Evolutionary conservation across 441 rosid species (phyloP).

Genomic region (Cnidoscolus chayamansa): DNA sequence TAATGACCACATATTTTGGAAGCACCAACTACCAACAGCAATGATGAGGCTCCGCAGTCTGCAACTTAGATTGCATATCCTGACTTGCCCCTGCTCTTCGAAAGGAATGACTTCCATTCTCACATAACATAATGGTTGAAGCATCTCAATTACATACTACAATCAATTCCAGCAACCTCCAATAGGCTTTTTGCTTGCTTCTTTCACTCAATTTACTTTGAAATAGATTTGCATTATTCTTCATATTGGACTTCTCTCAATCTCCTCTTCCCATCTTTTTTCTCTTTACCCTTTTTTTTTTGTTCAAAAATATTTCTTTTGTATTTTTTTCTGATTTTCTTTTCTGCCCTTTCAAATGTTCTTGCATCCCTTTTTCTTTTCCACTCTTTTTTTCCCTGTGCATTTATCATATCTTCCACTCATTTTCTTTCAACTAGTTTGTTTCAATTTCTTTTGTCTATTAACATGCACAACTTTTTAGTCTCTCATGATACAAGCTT

Average conservation of each 20-base stretch:
- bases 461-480: conserved; percentile 21
- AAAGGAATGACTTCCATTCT: conserved; percentile 22
- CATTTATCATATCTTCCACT: conserved; percentile 15
- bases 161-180: conserved; percentile 20
- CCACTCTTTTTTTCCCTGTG: conserved; percentile 3
- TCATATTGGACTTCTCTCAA: not conserved
- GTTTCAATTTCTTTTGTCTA: conserved; percentile 14
- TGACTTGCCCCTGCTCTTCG: conserved; percentile 34
- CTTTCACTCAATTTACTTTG: conserved; percentile 4
- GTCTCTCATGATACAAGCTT: conserved; percentile 24
- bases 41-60: conserved; percentile 40
- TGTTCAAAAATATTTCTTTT: conserved; percentile 15
- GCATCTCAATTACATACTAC: conserved; percentile 29
- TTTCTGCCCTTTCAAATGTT: conserved; percentile 7
- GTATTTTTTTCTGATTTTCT: not conserved
- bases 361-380: conserved; percentile 1
- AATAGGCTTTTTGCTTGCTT: conserved; percentile 14
- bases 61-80: conserved; percentile 33
- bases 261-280: conserved; percentile 3
- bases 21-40: conserved; percentile 42
- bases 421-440: conserved; percentile 21
- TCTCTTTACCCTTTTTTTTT: not conserved
- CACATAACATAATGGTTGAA: conserved; percentile 25
- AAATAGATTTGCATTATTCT: conserved; percentile 4
- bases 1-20: conserved; percentile 34